Conservation (phyloP, 169 alveolate genomes). For the Toxoplasma gondii region DNA sequence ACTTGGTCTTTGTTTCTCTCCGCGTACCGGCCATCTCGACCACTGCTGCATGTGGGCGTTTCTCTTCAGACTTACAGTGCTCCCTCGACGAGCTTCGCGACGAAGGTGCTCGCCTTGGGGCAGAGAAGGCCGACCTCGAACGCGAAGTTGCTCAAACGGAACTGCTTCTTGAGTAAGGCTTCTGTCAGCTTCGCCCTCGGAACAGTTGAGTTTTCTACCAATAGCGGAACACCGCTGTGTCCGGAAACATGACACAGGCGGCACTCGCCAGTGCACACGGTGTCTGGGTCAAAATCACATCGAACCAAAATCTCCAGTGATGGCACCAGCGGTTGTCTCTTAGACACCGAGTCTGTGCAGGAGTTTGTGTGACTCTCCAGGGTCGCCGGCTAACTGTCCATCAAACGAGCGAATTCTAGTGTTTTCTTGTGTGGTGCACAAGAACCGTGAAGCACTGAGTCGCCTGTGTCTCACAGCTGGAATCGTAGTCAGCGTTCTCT, state of each 20-base stretch:
- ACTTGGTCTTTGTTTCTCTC: background rate
- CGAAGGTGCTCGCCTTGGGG: background rate
- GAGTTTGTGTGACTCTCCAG: too few relatives aligned
- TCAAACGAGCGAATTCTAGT: too few relatives aligned
- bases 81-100: constrained; percentile 2
- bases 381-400: too few relatives aligned
- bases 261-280: background rate
- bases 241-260: background rate
- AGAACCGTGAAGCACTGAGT: background rate
- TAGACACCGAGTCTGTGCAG: background rate
- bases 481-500: background rate
- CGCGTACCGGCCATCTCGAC: background rate
- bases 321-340: background rate
- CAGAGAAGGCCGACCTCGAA: background rate
- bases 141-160: background rate
- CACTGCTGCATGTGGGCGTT: background rate
- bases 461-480: background rate
- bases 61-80: constrained; percentile 25
- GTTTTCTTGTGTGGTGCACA: too few relatives aligned
- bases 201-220: too few relatives aligned
- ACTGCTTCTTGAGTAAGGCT: background rate
- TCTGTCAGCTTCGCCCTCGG: background rate
- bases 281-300: background rate
- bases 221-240: background rate
- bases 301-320: background rate